Evolutionary conservation across 306 rosid species (phyloP).

Genomic region (Vigna angularis): DNA sequence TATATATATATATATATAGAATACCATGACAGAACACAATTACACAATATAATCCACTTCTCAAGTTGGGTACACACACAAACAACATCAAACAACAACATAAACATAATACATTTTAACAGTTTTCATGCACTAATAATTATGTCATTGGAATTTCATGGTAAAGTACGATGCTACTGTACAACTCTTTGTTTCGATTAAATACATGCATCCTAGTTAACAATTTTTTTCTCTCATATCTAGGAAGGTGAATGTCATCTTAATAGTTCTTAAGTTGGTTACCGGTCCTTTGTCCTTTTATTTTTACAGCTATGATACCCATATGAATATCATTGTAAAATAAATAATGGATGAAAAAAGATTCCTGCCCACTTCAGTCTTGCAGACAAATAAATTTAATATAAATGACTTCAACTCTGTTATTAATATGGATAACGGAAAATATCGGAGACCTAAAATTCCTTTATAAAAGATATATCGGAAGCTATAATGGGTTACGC

Average conservation of each 20-base stretch:
- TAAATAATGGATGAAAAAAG: slow-evolving; percentile 8
- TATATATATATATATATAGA: too few relatives aligned
- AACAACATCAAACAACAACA: too few relatives aligned
- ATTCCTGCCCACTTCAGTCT: background rate
- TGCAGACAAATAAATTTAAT: slow-evolving; percentile 5
- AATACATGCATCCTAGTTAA: slow-evolving; percentile 31
- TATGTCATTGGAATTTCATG: background rate
- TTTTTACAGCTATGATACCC: background rate
- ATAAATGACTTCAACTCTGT: background rate
- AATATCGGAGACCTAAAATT: too few relatives aligned
- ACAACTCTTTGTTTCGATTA: slow-evolving; percentile 23
- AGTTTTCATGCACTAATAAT: slow-evolving; percentile 20
- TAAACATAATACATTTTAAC: too few relatives aligned
- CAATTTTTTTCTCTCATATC: background rate
- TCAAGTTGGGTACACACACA: too few relatives aligned
- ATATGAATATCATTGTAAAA: background rate
- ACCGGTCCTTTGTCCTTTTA: background rate
- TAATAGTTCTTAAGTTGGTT: slow-evolving; percentile 14
- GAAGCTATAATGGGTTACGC: too few relatives aligned
- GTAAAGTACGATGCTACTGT: slow-evolving; percentile 6
- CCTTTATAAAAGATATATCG: too few relatives aligned
- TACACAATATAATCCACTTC: too few relatives aligned
- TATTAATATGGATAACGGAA: too few relatives aligned
- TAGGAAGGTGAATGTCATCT: background rate
- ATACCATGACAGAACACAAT: too few relatives aligned